These are phyloP conservation scores for Cucurbita maxima DNA, from an alignment of 306 rosid species.

Conservation along the genomic window DNA sequence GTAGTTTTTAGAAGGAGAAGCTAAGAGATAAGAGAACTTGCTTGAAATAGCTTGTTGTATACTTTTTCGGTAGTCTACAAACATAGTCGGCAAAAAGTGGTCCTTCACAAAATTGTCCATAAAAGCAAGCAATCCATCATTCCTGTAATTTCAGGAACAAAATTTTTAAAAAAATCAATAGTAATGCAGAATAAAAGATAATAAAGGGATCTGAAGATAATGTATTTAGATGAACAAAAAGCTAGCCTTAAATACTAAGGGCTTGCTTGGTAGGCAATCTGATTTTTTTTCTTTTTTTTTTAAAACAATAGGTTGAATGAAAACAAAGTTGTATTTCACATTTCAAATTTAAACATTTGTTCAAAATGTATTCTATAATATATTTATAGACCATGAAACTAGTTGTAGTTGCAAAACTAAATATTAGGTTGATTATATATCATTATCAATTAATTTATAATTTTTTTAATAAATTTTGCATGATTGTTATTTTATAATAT, in stretches of 20 bases:
- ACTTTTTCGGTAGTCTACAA: slow-evolving; percentile 94
- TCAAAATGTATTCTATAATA: too few species aligned
- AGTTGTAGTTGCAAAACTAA: too few species aligned
- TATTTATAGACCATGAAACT: too few species aligned
- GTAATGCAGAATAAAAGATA: neutral
- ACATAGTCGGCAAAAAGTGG: slow-evolving; percentile 92
- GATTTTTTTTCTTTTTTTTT: too few species aligned
- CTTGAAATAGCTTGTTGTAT: slow-evolving; percentile 99
- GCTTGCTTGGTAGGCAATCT: too few species aligned
- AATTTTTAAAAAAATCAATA: neutral
- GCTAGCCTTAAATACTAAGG: neutral
- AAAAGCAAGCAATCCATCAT: slow-evolving; percentile 85
- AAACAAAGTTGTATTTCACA: too few species aligned
- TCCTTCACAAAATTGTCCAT: slow-evolving; percentile 99
- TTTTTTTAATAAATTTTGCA: too few species aligned
- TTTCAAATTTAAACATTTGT: too few species aligned
- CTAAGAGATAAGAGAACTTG: slow-evolving; percentile 41
- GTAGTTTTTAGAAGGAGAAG: neutral
- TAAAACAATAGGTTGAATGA: too few species aligned
- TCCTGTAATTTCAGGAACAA: slow-evolving; percentile 50
- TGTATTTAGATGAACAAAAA: neutral
- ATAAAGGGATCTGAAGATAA: neutral
- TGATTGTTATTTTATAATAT: too few species aligned
- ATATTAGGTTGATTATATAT: too few species aligned
- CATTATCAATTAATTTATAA: too few species aligned